These are phyloP conservation scores for Eucalyptus globulus DNA, from an alignment of 345 rosid genomes.

Conservation along the genomic window DNA sequence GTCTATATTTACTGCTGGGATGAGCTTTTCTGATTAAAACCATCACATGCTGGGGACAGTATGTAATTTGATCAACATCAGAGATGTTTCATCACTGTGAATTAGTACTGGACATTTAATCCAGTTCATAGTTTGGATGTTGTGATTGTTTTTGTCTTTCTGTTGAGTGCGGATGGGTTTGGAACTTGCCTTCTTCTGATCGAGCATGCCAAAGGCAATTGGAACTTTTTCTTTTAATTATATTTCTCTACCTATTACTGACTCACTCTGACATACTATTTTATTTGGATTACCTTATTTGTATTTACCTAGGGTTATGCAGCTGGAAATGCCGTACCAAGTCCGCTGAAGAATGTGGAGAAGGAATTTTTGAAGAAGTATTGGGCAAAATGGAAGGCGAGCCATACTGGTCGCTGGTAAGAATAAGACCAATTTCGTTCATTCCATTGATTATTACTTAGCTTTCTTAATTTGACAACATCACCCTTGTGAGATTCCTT, in stretches of 20 bases:
- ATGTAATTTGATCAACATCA: neutral
- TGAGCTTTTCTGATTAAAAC: neutral
- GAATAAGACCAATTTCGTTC: neutral
- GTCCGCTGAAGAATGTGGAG: conserved; percentile 86
- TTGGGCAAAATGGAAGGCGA: conserved; percentile 92
- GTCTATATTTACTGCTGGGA: neutral
- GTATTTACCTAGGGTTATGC: conserved; percentile 65
- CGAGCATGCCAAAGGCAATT: neutral
- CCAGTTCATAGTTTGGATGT: neutral
- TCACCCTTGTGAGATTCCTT: neutral
- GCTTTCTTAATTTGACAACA: neutral
- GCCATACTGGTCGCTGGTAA: conserved; percentile 76
- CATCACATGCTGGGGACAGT: neutral
- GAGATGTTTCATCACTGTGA: neutral
- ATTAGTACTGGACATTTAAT: neutral
- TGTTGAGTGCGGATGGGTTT: neutral
- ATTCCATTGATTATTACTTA: neutral
- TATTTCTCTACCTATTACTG: neutral
- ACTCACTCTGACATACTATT: neutral
- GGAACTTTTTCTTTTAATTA: neutral
- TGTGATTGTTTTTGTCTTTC: neutral
- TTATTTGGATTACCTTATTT: neutral
- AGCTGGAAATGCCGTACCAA: conserved; percentile 84
- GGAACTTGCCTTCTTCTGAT: neutral
- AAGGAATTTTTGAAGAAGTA: conserved; percentile 69